Conservation (phyloP, 495 filamentous ascomycete genomes). For the Penicillium parvum region DNA sequence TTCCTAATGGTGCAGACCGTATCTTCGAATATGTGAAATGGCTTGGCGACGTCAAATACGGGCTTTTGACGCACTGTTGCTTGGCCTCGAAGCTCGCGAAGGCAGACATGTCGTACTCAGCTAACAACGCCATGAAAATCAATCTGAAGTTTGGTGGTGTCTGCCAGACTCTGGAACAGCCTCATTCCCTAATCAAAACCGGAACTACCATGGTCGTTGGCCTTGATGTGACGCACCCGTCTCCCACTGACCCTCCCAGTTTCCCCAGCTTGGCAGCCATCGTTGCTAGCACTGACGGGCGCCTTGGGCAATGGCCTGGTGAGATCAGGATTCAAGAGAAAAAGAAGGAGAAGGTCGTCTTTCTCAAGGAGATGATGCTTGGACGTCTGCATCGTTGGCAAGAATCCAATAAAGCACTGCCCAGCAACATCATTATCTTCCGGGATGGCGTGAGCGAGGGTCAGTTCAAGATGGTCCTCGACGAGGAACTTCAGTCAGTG, state of each 20-base stretch:
- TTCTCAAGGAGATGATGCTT: conserved; percentile 49
- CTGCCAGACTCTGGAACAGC: conserved; percentile 57
- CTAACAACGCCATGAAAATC: conserved; percentile 72
- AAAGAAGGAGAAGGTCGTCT: conserved; percentile 55
- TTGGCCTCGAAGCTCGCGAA: conserved; percentile 26
- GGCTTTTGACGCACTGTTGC: conserved; percentile 59
- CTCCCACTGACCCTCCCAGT: conserved; percentile 50
- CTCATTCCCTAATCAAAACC: conserved; percentile 48
- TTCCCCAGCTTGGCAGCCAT: conserved; percentile 70
- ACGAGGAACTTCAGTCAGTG: conserved; percentile 47
- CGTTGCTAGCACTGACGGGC: conserved; percentile 63
- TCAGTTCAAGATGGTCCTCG: conserved; percentile 58
- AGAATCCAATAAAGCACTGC: conserved; percentile 46
- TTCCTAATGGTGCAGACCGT: conserved; percentile 41
- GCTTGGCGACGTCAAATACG: conserved; percentile 53
- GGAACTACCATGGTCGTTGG: conserved; percentile 74
- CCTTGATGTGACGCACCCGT: conserved; percentile 83
- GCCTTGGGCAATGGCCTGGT: conserved; percentile 65
- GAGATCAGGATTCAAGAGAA: conserved; percentile 53
- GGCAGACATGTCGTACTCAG: conserved; percentile 50
- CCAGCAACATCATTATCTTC: conserved; percentile 71
- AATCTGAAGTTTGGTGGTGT: conserved; percentile 76
- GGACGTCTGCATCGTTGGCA: conserved; percentile 57
- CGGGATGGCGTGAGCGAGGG: conserved; percentile 85
- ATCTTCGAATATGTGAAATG: conserved; percentile 64